phyloP scores from a whole-genome alignment of 805 yeast species.

The Komagataella populi region DNA sequence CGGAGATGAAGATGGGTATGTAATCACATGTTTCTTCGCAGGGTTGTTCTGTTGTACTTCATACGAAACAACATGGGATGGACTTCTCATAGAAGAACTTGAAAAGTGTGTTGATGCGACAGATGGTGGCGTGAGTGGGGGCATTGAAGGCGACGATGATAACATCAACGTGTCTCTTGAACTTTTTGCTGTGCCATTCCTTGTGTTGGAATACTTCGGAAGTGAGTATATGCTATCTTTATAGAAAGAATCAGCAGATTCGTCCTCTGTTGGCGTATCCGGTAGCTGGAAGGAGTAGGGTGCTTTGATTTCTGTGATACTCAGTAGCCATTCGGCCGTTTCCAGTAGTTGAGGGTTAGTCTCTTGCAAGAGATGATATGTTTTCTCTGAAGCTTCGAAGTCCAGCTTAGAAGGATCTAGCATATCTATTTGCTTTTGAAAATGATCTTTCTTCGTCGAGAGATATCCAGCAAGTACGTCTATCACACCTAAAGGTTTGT shows the following conservation, averaged over 20 bases:
- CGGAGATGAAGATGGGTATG: not conserved
- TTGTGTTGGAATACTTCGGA: not conserved
- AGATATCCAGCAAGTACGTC: constrained; percentile 24
- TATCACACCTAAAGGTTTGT: constrained; percentile 38
- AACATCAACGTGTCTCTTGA: not conserved
- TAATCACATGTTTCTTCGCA: not conserved
- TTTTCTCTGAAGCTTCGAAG: not conserved
- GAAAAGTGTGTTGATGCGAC: constrained; percentile 3
- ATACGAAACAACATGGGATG: not conserved
- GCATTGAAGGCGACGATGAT: constrained; percentile 1
- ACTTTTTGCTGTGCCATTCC: not conserved
- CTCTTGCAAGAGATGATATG: not conserved
- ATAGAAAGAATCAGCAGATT: not conserved
- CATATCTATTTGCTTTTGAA: not conserved
- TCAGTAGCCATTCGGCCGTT: not conserved
- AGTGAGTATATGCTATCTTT: not conserved
- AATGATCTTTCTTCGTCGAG: not conserved
- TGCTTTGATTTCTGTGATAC: not conserved
- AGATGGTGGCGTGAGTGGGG: constrained; percentile 8
- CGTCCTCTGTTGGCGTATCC: not conserved
- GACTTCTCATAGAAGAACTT: not conserved
- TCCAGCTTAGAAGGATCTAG: not conserved
- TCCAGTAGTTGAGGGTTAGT: constrained; percentile 1
- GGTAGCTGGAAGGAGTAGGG: not conserved
- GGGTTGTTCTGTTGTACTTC: constrained; percentile 2